Base-by-base conservation (phyloP, 306 rosid genomes). In the Lathyrus oleraceus region DNA sequence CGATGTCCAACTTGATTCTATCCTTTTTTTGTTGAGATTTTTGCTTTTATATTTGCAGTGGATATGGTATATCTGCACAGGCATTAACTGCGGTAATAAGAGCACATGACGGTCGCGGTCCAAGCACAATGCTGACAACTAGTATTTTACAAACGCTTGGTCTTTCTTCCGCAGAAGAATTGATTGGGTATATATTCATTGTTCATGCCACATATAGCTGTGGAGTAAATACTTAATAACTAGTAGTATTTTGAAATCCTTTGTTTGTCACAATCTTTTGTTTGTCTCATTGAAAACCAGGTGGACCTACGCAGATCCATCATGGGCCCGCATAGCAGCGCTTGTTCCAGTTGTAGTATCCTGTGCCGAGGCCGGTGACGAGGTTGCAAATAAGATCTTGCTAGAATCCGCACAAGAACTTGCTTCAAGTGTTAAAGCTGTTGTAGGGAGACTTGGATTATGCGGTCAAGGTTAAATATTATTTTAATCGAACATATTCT, bases 281-380 rank as follows among this genome's bases (percentile, higher is more conserved):
- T 62, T 77, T 75, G 49, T 57, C 65, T 71, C 67, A 70, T 82
- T 73, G 79, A 32, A 81, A 43, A 76, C 47, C 85, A 92, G 98
- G 88, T 92, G 96, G 98, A 92, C 98, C 20, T 92, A 92, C 65
- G 96, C 91, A 52, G 96, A 92, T 70, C 91, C 93, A 70, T 86
- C 98, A 39, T 92, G 98, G 96, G 96, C 96, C 8, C 98, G 96
- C 67, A 90, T 92, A 78, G 91, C 98, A 38, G 96, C 98, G 10
- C 96, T 92, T 56, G 96, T 92, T 69, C 98, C 98, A 12, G 84
- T 70, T 69, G 93, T 92, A 9, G 93, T 92, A 44, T 84, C 86
- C 27, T 90, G 96, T 76, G 98, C 98, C 5, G 96, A 90, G 83
- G 78, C 86, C 19, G 96, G 91, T 30, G 98, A 92, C 74, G 88